phyloP scores from a whole-genome alignment of 2,329 filamentous ascomycete genomes.

The Monosporascus cannonballus region DNA sequence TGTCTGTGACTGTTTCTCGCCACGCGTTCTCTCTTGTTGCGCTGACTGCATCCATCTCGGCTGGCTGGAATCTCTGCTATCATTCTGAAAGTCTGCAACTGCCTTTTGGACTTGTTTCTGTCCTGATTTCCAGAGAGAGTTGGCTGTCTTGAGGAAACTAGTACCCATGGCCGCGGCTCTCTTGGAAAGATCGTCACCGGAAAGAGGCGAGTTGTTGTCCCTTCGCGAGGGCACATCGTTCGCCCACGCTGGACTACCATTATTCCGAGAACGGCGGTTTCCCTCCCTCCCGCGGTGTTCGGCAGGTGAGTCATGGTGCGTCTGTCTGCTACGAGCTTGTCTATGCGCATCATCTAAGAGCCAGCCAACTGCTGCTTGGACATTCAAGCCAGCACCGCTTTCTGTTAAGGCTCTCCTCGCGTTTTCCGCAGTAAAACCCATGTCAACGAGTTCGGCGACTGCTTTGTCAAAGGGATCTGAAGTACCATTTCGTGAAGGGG shows the following conservation, averaged over 20 bases:
- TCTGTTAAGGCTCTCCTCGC: conserved; percentile 74
- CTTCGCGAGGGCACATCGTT: conserved; percentile 47
- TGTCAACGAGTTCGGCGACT: conserved; percentile 84
- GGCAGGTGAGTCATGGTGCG: conserved; percentile 42
- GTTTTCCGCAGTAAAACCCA: conserved; percentile 85
- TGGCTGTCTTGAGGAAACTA: conserved; percentile 86
- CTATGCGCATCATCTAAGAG: conserved; percentile 86
- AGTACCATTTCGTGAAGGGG: conserved; percentile 9
- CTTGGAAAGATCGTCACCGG: conserved; percentile 69
- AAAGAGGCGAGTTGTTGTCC: conserved; percentile 50
- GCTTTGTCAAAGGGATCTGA: conserved; percentile 69
- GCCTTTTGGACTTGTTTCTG: conserved; percentile 91
- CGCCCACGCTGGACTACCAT: conserved; percentile 56
- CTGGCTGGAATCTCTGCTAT: conserved; percentile 68
- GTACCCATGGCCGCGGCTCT: conserved; percentile 76
- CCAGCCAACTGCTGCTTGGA: conserved; percentile 84
- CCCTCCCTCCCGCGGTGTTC: conserved; percentile 33
- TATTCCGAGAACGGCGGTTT: conserved; percentile 27
- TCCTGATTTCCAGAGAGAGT: conserved; percentile 89
- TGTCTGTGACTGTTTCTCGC: conserved; percentile 28
- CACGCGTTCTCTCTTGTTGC: conserved; percentile 37
- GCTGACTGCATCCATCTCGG: conserved; percentile 94
- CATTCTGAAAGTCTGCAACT: conserved; percentile 74
- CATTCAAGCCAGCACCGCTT: conserved; percentile 71
- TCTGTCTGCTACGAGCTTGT: conserved; percentile 68